Base-by-base conservation (phyloP, 805 yeast species). In the Saccharomycopsis vini region DNA sequence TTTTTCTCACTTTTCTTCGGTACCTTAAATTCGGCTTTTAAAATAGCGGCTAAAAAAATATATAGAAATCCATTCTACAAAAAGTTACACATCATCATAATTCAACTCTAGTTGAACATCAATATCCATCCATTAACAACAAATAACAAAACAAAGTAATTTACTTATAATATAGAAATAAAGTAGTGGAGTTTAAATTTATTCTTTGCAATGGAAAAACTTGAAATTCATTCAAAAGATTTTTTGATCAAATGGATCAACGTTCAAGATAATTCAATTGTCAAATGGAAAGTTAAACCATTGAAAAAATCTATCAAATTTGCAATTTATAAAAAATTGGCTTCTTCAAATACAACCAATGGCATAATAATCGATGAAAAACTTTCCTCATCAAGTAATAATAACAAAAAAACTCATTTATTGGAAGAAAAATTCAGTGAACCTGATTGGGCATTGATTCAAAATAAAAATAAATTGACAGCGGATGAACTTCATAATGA, bases 231-330 rank as follows among this genome's bases (percentile, higher is more conserved):
- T 54, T 79, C 94, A 40, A 83, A 86, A 60, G 82, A 92, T 45
- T 90, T 85, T 56, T 76, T 88, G 50, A 84, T 89, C 56, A 86
- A 90, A 54, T 92, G 97, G 97, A 78, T 89, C 43, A 74, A 78
- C 50, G 83, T 84, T 5, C 81, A 84, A 0, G 81, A 76, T 32
- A 73, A 77, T 46, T 72, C 80, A 24, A 60, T 69, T 16, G 73
- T 90, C 36, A 74, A 74, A 49, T 90, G 92, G 83, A 89, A 82
- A 56, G 71, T 88, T 42, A 81, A 79, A 54, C 97, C 97, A 1
- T 60, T 81, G 50, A 80, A 79, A 56, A 72, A 75, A 52, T 74
- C 84, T 13, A 72, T 81, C 42, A 62, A 57, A 24, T 55, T 68
- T 23, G 62, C 34, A 33, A 39, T 44, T 19, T 42, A 41, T 34